Evolutionary conservation across 2,329 filamentous ascomycete genomes (phyloP).

Genomic region (Aspergillus costaricaensis): DNA sequence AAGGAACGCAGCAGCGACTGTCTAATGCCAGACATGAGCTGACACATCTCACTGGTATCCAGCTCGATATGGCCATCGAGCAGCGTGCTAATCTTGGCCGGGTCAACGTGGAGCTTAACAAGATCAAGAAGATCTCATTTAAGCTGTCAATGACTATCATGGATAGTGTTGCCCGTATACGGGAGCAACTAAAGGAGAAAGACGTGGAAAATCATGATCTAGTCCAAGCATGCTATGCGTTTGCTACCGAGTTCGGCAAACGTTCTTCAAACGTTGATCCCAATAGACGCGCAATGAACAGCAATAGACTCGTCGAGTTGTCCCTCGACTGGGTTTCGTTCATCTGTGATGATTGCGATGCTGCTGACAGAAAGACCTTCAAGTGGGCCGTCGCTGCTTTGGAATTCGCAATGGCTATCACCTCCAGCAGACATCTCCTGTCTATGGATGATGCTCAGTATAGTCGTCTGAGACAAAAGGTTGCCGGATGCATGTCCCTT

Average conservation of each 20-base stretch:
- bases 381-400: constrained; percentile 94
- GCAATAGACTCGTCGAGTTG: constrained; percentile 88
- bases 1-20: constrained; percentile 78
- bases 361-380: constrained; percentile 93
- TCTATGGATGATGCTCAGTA: constrained; percentile 88
- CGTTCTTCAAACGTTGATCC: constrained; percentile 92
- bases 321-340: constrained; percentile 97
- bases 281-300: constrained; percentile 95
- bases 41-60: constrained; percentile 74
- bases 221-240: constrained; percentile 96
- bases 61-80: constrained; percentile 86
- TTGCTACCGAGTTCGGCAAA: constrained; percentile 98
- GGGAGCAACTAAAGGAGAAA: constrained; percentile 69
- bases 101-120: constrained; percentile 86
- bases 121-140: constrained; percentile 93
- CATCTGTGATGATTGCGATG: constrained; percentile 94
- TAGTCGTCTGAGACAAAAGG: constrained; percentile 76
- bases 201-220: constrained; percentile 90
- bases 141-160: constrained; percentile 97
- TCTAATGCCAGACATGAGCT: constrained; percentile 78
- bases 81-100: constrained; percentile 90
- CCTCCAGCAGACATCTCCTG: constrained; percentile 88
- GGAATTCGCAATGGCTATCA: constrained; percentile 98
- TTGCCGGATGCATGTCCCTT: constrained; percentile 95
- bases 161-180: constrained; percentile 94